Base-by-base conservation (phyloP, 2,329 filamentous ascomycete genomes). In the Onygenales sp. region DNA sequence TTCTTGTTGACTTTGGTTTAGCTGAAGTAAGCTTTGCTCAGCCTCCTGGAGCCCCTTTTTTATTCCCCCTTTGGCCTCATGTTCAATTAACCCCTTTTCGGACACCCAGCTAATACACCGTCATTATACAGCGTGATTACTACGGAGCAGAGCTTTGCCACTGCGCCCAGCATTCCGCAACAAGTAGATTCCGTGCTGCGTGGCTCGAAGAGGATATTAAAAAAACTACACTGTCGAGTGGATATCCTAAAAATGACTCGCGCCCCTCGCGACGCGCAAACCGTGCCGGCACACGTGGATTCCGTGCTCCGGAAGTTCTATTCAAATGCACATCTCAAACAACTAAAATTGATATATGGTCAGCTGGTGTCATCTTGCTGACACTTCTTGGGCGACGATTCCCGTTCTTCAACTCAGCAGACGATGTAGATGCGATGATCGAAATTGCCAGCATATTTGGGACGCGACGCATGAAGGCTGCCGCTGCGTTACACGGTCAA, bases 1-100 rank as follows among this genome's bases (percentile, higher is more conserved):
- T 98, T 2, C 80, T 98, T 0, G 93, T 98, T n/a, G 93, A 98
- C 66, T 98, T 98, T 73, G 93, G 93, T n/a, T 80, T 98, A 13
- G 93, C 93, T 37, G 93, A 98, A 73, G 72, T 74, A 63, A 54
- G 63, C 54, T 52, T 31, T 36, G 21, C 14, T 32, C 17, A 17
- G 17, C 17, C 17, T 17, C 17, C 17, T 17, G 17, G 17, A 17
- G 2, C 21, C 14, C 10, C 8, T 4, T 44, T 44, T 27, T 9
- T 27, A 2, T 44, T 27, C 4, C 4, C 4, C 21, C 21, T 27
- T 27, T 27, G 21, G 21, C 21, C 21, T 27, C 21, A 27, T 27
- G 21, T 27, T 27, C 21, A 27, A 27, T 27, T 27, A 27, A 27
- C 21, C 21, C 21, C 21, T 27, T 27, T 27, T 27, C 21, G 21